Conservation (phyloP, 1,284 basidiomycete genomes). For the Ceratobasidium sp. region DNA sequence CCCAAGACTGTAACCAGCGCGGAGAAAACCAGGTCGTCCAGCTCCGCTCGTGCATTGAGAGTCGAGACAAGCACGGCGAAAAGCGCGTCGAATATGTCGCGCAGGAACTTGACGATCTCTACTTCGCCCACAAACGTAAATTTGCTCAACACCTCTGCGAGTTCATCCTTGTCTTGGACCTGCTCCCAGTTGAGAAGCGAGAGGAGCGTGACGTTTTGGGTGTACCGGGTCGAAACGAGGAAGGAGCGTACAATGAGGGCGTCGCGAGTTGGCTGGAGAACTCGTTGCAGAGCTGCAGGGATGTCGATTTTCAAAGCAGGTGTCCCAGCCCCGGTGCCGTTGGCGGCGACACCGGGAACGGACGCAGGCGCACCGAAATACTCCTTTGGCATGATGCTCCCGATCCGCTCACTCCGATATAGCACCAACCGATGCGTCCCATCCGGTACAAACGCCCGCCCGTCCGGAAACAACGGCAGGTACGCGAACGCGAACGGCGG, state of each 20-base stretch:
- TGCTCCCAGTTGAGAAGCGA: conserved; percentile 86
- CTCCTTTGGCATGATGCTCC: conserved; percentile 67
- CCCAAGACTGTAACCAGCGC: conserved; percentile 89
- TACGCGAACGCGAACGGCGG: conserved; percentile 93
- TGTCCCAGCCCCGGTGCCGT: conserved; percentile 50
- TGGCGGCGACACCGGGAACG: conserved; percentile 64
- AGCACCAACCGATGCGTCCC: conserved; percentile 88
- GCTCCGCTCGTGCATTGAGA: conserved; percentile 78
- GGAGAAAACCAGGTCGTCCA: conserved; percentile 90
- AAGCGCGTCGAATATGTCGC: conserved; percentile 91
- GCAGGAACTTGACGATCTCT: conserved; percentile 94
- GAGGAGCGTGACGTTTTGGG: conserved; percentile 89
- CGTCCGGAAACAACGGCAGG: conserved; percentile 85
- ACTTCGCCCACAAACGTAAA: conserved; percentile 94
- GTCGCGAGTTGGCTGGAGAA: conserved; percentile 75
- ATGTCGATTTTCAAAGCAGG: conserved; percentile 60
- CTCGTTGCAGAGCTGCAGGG: conserved; percentile 70
- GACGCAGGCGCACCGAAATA: conserved; percentile 78
- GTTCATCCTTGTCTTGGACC: conserved; percentile 68
- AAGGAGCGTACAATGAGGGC: conserved; percentile 86
- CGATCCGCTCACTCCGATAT: conserved; percentile 79
- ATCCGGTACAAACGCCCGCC: conserved; percentile 87
- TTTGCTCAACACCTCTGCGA: conserved; percentile 80
- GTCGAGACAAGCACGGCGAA: conserved; percentile 88
- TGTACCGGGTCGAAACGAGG: conserved; percentile 91